These are phyloP conservation scores for Ganoderma multipileum DNA, from an alignment of 1,284 basidiomycete genomes.

Conservation along the genomic window DNA sequence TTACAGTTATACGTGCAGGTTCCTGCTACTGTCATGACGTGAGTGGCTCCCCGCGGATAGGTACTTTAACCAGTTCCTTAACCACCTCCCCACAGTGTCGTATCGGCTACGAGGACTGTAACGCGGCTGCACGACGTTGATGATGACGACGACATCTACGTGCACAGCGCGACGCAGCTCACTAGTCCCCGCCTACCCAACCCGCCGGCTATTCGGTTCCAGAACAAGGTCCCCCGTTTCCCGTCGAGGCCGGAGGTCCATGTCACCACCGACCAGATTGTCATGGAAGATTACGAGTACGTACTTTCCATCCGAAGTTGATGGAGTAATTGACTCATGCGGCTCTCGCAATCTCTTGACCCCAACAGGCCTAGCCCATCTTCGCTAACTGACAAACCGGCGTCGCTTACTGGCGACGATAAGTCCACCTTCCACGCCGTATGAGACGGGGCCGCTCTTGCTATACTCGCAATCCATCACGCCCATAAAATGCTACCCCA, in stretches of 20 bases:
- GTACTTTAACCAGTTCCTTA: conserved; percentile 3
- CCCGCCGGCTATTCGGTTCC: conserved; percentile 20
- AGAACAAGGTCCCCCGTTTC: conserved; percentile 25
- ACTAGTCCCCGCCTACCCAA: conserved; percentile 33
- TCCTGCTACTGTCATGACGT: conserved; percentile 72
- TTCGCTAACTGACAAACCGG: conserved; percentile 21
- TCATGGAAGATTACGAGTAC: conserved; percentile 47
- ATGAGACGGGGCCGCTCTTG: conserved; percentile 6
- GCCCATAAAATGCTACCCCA: conserved; percentile 15
- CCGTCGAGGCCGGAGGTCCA: conserved; percentile 58
- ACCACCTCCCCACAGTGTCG: conserved; percentile 47
- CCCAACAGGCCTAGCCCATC: conserved; percentile 19
- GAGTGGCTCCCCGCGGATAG: conserved; percentile 31
- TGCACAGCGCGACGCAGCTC: conserved; percentile 53
- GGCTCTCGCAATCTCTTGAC: background rate
- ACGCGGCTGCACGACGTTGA: conserved; percentile 65
- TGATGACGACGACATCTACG: conserved; percentile 51
- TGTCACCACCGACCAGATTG: conserved; percentile 66
- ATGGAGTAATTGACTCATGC: background rate
- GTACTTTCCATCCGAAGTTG: conserved; percentile 9
- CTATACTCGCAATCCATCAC: background rate
- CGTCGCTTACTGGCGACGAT: conserved; percentile 24
- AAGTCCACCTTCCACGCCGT: conserved; percentile 21
- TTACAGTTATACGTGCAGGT: conserved; percentile 51
- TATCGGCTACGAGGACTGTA: conserved; percentile 71